Evolutionary conservation across 139 green algal species (phyloP).

Genomic region (Ostreobium quekettii): DNA sequence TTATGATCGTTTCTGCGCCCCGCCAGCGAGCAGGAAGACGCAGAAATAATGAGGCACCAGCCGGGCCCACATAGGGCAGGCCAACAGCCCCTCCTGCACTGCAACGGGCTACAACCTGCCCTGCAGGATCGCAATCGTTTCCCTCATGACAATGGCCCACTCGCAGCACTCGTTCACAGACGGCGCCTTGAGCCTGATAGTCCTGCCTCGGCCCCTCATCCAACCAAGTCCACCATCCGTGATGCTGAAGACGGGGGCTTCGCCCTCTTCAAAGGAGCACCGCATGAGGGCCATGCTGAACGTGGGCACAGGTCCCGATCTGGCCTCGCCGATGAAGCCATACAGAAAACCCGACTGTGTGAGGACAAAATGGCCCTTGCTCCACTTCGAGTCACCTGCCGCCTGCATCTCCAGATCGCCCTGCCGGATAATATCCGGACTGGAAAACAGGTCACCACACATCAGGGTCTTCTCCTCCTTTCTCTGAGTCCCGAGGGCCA

Average conservation of each 20-base stretch:
- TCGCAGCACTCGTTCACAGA: slow-evolving; percentile 37
- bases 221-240: neutral
- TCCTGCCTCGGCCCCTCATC: neutral
- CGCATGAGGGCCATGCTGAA: neutral
- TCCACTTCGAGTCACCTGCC: neutral
- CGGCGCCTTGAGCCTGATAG: slow-evolving; percentile 14
- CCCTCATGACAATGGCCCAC: slow-evolving; percentile 34
- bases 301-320: neutral
- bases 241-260: slow-evolving; percentile 8
- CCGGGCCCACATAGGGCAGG: too few relatives aligned
- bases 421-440: slow-evolving; percentile 17
- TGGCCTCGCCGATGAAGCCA: neutral
- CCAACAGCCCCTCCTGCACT: too few relatives aligned
- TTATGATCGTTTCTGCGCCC: too few relatives aligned
- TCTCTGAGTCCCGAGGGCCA: neutral
- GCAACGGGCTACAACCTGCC: too few relatives aligned
- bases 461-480: slow-evolving; percentile 1
- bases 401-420: slow-evolving; percentile 6
- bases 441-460: slow-evolving; percentile 15
- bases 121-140: slow-evolving; percentile 32
- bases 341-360: slow-evolving; percentile 15
- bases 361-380: slow-evolving; percentile 11
- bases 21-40: too few relatives aligned
- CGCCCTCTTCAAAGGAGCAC: neutral
- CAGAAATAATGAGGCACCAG: too few relatives aligned